Evolutionary conservation across 805 yeast genomes (phyloP), one percentile per base, ranked within the genome.

Genomic region (Zygoascus ofunaensis): DNA sequence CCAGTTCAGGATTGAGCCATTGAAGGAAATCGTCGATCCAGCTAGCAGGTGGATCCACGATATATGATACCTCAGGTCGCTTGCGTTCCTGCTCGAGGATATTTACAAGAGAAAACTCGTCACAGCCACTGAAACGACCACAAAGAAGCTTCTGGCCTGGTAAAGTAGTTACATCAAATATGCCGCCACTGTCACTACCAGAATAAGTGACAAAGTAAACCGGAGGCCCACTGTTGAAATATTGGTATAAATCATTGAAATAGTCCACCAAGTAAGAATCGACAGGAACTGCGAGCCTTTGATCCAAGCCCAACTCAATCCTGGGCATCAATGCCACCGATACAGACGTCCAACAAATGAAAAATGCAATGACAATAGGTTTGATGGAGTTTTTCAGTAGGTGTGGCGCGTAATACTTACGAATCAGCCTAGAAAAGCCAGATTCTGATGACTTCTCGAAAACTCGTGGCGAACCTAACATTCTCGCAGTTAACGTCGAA

Each of bases 11-110:
- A 56, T 87, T 87, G 48, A 89, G 66, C 82, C 90, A 90, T 32
- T 80, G 72, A 49, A 90, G 69, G 56, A 77, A 90, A 58, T 92
- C 97, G 63, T 90, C 98, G 41, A 89, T 66, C 97, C 97, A 90
- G 52, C 83, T 82, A 1, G 96, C 80, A 1, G 86, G 75, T 0
- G 97, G 95, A 38, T 86, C 92, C 1, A 76, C 72, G 28, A 90
- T 71, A 2, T 82, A 80, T 1, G 90, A 81, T 8, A 67, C 54
- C 2, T 74, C 66, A 0, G 80, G 69, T 30, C 95, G 68, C 49
- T 78, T 77, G 45, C 82, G 73, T 57, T 90, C 98, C 59, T 87
- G 89, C 54, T 87, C 95, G 36, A 90, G 60, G 5, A 89, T 70
- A 55, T 87, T 92, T 1, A 82, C 78, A 36, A 90, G 59, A 0